Evolutionary conservation across 495 filamentous ascomycete species (phyloP).

Genomic region (Oleoguttula mirabilis): DNA sequence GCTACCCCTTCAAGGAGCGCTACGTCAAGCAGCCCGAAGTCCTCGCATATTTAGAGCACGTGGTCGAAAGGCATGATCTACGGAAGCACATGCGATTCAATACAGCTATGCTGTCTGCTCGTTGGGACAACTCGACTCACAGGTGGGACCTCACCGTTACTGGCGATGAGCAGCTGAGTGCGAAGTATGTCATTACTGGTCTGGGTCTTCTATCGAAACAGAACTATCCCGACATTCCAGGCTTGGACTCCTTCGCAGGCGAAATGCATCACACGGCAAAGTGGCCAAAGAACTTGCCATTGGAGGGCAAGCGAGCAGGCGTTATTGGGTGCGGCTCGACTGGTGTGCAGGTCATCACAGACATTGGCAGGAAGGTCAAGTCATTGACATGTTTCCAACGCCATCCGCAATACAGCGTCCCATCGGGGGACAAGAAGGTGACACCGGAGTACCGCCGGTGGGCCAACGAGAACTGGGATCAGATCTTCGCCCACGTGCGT

Average conservation of each 20-base stretch:
- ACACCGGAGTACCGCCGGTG: conserved; percentile 7
- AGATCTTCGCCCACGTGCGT: conserved; percentile 10
- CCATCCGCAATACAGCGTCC: conserved; percentile 20
- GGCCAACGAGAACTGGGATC: conserved; percentile 32
- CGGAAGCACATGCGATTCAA: conserved; percentile 26
- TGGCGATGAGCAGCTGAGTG: conserved; percentile 17
- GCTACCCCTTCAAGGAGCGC: conserved; percentile 15
- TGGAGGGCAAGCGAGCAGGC: conserved; percentile 17
- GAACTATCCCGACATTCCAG: conserved; percentile 27
- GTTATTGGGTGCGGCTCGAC: conserved; percentile 20
- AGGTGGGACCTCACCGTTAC: conserved; percentile 22
- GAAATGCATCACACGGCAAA: conserved; percentile 42
- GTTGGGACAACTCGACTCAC: conserved; percentile 20
- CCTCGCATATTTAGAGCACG: conserved; percentile 27
- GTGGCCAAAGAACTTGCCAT: conserved; percentile 31
- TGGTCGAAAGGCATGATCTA: conserved; percentile 26
- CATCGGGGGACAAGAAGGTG: conserved; percentile 13
- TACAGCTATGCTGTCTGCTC: conserved; percentile 19
- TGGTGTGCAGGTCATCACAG: conserved; percentile 21
- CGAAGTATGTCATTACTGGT: conserved; percentile 25
- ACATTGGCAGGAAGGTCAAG: conserved; percentile 16
- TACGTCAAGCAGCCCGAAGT: conserved; percentile 17
- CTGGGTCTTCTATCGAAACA: conserved; percentile 25
- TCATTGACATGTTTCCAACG: conserved; percentile 21
- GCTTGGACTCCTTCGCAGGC: conserved; percentile 31